Conservation (phyloP, 305 asterid genomes). For the Lippia alba region DNA sequence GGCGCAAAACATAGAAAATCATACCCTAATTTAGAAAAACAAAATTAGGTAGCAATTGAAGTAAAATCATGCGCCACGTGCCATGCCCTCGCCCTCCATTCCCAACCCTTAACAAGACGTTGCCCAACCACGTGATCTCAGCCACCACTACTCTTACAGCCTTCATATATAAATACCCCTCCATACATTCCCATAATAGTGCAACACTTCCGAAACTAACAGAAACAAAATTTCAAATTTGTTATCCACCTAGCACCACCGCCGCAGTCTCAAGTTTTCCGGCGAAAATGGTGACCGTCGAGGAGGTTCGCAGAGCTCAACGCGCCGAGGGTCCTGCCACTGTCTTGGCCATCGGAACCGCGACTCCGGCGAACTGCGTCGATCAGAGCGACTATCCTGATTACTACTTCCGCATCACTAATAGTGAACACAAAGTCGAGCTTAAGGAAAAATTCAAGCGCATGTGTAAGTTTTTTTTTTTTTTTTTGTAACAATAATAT, state of each 20-base stretch:
- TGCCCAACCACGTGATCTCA: slow-evolving; percentile 38
- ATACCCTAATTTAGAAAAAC: background rate
- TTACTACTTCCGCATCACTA: slow-evolving; percentile 62
- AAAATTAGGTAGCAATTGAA: slow-evolving; percentile 20
- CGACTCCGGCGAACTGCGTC: slow-evolving; percentile 60
- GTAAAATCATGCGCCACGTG: slow-evolving; percentile 18
- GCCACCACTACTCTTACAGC: slow-evolving; percentile 22
- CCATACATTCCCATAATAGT: background rate
- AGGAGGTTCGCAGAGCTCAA: slow-evolving; percentile 60
- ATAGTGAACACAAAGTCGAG: slow-evolving; percentile 59
- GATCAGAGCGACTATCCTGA: slow-evolving; percentile 64
- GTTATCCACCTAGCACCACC: background rate
- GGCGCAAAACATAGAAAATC: background rate
- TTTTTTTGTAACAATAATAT: no score
- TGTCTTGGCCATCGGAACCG: slow-evolving; percentile 66
- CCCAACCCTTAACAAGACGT: slow-evolving; percentile 5
- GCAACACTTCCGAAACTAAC: background rate
- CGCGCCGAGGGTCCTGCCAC: slow-evolving; percentile 74
- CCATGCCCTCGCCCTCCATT: background rate
- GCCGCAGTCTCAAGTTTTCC: slow-evolving; percentile 3
- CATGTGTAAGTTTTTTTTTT: slow-evolving; percentile 81
- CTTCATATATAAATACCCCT: slow-evolving; percentile 23
- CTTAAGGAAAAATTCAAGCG: slow-evolving; percentile 69
- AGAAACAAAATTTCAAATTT: background rate
- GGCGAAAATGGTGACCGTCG: slow-evolving; percentile 55